Base-by-base conservation (phyloP, 2,329 filamentous ascomycete species). In the Diplocarpon mali region DNA sequence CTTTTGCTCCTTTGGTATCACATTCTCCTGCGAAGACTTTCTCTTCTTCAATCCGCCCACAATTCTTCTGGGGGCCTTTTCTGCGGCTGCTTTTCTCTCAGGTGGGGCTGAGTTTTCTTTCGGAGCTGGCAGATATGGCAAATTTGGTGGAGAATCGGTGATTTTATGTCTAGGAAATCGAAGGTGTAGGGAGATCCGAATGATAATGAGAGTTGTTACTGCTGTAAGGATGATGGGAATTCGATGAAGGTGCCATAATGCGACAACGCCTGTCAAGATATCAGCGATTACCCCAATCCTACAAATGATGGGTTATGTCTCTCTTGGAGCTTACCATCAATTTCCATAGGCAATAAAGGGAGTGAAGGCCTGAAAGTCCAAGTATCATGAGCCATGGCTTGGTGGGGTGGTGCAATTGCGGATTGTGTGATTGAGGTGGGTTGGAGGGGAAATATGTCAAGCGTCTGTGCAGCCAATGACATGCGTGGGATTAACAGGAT, bases 171-270 rank as follows among this genome's bases (percentile, higher is more conserved):
- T 55, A 16, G 55, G 52, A 27, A 54, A 54, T 48, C 59, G 60
- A 8, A 59, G 46, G 45, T 62, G 60, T 30, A 64, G 42, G 28
- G 53, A 54, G 13, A 58, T 58, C 55, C 60, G 60, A 40, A 60
- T 48, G 15, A 62, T 50, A 32, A 69, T 48, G 7, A 69, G 53
- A 16, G 64, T 48, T 3, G 61, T 61, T 27, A 62, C 59, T 29
- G 65, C 56, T 12, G 61, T 59, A 34, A 70, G 47, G 32, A 73
- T 60, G 32, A 72, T 56, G 11, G 65, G 63, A 16, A 69, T 57
- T 50, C 70, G 67, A 56, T 69, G 66, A 14, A 58, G 54, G 57
- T 73, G 70, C 70, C 70, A 73, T 47, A 60, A 41, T 47, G 49
- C 49, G 15, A 61, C 49, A 42, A 59, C 39, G 32, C 58, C 59